A percentile compares a stretch with the other conserved stretches of the same genome.
Evolutionary conservation across 371 early-diverging fungal genomes (phyloP).

Genomic region (Mortierella sp.): DNA sequence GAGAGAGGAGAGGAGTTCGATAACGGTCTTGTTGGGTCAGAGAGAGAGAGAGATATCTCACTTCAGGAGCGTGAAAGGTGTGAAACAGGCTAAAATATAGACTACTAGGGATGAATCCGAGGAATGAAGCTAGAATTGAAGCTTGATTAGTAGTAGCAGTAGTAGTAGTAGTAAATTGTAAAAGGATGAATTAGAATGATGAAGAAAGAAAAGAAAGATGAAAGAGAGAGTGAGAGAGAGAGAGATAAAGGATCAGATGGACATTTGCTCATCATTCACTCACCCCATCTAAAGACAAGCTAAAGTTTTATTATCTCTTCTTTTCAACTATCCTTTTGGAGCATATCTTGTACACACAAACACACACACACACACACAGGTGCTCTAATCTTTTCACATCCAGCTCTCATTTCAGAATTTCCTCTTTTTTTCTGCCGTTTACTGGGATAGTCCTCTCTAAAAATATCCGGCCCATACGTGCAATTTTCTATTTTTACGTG

Average conservation of each 20-base stretch:
- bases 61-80: neutral
- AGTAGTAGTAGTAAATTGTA: neutral
- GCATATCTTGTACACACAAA: no score
- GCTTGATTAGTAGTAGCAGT: neutral
- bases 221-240: neutral
- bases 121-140: neutral
- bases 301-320: no score
- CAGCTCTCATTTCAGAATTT: neutral
- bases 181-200: constrained; percentile 1
- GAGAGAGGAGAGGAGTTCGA: neutral
- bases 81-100: neutral
- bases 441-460: neutral
- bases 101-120: neutral
- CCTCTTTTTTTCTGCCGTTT: neutral
- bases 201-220: neutral
- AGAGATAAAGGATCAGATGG: no score
- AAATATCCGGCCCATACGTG: neutral
- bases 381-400: neutral
- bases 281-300: no score
- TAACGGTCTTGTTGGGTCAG: neutral
- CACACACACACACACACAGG: no score
- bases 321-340: no score
- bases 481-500: neutral
- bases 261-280: no score
- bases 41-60: neutral